These are phyloP conservation scores for Trifolium subterraneum DNA, from an alignment of 306 rosid genomes.

Conservation along the genomic window DNA sequence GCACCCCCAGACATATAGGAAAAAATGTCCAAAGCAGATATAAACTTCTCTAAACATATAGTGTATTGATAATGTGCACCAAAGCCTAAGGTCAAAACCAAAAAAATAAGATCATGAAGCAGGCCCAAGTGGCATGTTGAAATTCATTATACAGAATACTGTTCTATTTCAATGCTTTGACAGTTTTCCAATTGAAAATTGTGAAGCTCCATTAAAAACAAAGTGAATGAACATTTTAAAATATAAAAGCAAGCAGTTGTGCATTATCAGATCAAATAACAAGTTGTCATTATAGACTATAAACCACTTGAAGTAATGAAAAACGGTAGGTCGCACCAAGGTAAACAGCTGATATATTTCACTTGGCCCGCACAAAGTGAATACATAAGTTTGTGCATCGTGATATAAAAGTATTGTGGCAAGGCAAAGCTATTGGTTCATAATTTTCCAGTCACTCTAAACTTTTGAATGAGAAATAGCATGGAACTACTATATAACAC, in stretches of 20 bases:
- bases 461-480: constrained; percentile 36
- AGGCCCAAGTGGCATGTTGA: constrained; percentile 25
- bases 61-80: constrained; percentile 16
- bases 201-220: constrained; percentile 26
- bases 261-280: constrained; percentile 21
- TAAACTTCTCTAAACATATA: constrained; percentile 22
- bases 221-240: constrained; percentile 26
- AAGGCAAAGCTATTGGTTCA: constrained; percentile 5
- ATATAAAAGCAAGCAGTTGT: constrained; percentile 7
- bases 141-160: constrained; percentile 19
- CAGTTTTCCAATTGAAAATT: constrained; percentile 14
- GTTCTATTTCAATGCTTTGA: not conserved
- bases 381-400: constrained; percentile 4
- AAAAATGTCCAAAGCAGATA: constrained; percentile 31
- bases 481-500: constrained; percentile 32
- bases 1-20: not conserved
- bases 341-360: constrained; percentile 30
- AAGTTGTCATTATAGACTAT: not conserved
- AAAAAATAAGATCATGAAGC: constrained; percentile 29
- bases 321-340: not conserved
- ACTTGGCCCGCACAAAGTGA: constrained; percentile 12
- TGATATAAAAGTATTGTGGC: constrained; percentile 7
- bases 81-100: constrained; percentile 32
- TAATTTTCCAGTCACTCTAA: constrained; percentile 17
- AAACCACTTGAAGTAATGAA: constrained; percentile 5